phyloP scores from a whole-genome alignment of 768 basidiomycete genomes.

The Lactarius sp. region DNA sequence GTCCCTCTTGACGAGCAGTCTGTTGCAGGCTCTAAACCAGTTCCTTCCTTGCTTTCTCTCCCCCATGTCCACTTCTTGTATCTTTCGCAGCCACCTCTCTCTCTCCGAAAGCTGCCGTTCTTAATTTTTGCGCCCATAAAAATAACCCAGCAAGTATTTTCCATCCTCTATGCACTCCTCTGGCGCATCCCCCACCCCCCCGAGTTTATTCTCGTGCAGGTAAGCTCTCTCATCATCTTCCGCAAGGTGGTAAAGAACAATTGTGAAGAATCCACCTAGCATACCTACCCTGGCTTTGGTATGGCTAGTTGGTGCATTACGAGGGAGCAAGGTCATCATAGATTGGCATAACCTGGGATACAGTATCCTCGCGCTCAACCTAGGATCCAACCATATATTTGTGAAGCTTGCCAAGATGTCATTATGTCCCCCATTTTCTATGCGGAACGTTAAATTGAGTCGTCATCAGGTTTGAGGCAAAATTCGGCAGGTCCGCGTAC shows the following conservation, averaged over 20 bases:
- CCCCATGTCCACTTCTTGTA: slow-evolving; percentile 63
- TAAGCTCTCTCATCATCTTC: slow-evolving; percentile 34
- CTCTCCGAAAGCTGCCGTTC: slow-evolving; percentile 55
- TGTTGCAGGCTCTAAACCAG: slow-evolving; percentile 64
- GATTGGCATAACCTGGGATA: slow-evolving; percentile 99
- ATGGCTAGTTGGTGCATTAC: slow-evolving; percentile 60
- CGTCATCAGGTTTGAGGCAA: slow-evolving; percentile 66
- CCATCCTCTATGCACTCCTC: slow-evolving; percentile 58
- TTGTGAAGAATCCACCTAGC: slow-evolving; percentile 84
- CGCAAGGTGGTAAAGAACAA: slow-evolving; percentile 1
- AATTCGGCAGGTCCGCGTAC: slow-evolving; percentile 75
- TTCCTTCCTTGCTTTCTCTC: slow-evolving; percentile 62
- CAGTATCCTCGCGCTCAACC: slow-evolving; percentile 79
- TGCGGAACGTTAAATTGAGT: slow-evolving; percentile 2
- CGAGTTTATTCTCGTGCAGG: slow-evolving; percentile 88
- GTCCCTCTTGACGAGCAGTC: neutral
- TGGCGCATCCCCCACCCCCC: slow-evolving; percentile 60
- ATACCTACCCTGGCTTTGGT: slow-evolving; percentile 90
- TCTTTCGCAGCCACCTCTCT: slow-evolving; percentile 57
- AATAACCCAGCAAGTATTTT: slow-evolving; percentile 61
- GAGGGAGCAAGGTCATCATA: slow-evolving; percentile 84
- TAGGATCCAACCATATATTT: slow-evolving; percentile 63
- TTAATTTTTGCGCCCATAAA: slow-evolving; percentile 76
- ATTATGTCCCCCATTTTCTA: slow-evolving; percentile 14
- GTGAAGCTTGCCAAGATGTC: slow-evolving; percentile 76